Conservation (phyloP, 169 alveolate species). For the Plasmodium relictum region DNA sequence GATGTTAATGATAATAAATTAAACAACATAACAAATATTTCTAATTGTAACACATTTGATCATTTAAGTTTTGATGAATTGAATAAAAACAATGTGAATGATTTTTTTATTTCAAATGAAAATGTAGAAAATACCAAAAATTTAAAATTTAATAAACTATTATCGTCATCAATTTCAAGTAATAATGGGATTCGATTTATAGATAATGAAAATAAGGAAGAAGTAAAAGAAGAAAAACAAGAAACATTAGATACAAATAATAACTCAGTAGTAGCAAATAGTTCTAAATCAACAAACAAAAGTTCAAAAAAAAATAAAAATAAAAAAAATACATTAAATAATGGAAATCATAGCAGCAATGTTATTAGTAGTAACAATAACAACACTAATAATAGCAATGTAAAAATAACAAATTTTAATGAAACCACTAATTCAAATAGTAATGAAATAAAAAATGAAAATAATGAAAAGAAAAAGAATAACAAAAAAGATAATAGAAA, state of each 20-base stretch:
- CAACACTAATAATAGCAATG: neutral
- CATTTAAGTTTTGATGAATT: constrained; percentile 55
- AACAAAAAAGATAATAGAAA: constrained; percentile 32
- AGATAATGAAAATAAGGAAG: neutral
- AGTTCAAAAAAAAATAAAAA: constrained; percentile 36
- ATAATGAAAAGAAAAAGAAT: constrained; percentile 43
- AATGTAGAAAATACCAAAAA: constrained; percentile 20
- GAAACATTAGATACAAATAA: constrained; percentile 1
- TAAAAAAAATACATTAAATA: neutral
- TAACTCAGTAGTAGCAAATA: neutral
- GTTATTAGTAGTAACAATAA: neutral
- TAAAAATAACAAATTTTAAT: neutral
- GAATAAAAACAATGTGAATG: constrained; percentile 1
- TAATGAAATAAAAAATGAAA: constrained; percentile 22
- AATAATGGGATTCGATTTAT: neutral
- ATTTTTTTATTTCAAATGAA: constrained; percentile 26
- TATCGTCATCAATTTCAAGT: neutral
- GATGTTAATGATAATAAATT: constrained; percentile 37
- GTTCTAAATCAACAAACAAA: constrained; percentile 9
- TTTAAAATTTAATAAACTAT: neutral
- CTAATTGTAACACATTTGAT: constrained; percentile 53
- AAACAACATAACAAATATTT: constrained; percentile 7
- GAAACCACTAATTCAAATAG: neutral
- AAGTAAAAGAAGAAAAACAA: neutral
- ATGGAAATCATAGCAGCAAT: neutral